These are phyloP conservation scores for Dendrobium nobile DNA, from an alignment of 106 monocot species.

Conservation along the genomic window DNA sequence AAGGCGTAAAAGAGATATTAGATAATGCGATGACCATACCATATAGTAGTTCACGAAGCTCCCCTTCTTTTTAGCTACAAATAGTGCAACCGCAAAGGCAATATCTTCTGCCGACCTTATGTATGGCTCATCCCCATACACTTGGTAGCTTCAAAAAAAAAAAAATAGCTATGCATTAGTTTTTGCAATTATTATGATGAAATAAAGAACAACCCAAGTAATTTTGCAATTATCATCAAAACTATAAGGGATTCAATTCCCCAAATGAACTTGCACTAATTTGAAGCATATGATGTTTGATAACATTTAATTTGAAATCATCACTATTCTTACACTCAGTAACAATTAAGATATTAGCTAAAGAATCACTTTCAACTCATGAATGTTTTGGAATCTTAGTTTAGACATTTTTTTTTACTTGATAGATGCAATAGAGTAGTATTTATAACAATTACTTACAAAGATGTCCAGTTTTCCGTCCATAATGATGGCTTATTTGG, in stretches of 20 bases:
- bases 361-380: no score
- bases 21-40: conserved; percentile 35
- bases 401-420: neutral
- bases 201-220: no score
- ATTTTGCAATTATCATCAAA: no score
- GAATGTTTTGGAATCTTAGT: no score
- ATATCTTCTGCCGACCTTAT: conserved; percentile 67
- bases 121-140: conserved; percentile 55
- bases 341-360: no score
- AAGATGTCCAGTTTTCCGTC: conserved; percentile 91
- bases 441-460: conserved; percentile 27
- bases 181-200: no score
- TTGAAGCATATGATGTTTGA: no score
- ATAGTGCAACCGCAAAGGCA: conserved; percentile 68
- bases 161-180: conserved; percentile 8
- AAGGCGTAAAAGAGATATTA: neutral
- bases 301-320: neutral
- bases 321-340: no score
- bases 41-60: conserved; percentile 97
- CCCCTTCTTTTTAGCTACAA: conserved; percentile 66
- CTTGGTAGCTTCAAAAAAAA: conserved; percentile 36
- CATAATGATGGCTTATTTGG: conserved; percentile 80
- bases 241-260: neutral
- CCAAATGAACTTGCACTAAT: neutral
- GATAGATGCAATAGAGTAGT: neutral